Evolutionary conservation across 305 asterid species (phyloP).

Genomic region (Ilex paraguariensis): DNA sequence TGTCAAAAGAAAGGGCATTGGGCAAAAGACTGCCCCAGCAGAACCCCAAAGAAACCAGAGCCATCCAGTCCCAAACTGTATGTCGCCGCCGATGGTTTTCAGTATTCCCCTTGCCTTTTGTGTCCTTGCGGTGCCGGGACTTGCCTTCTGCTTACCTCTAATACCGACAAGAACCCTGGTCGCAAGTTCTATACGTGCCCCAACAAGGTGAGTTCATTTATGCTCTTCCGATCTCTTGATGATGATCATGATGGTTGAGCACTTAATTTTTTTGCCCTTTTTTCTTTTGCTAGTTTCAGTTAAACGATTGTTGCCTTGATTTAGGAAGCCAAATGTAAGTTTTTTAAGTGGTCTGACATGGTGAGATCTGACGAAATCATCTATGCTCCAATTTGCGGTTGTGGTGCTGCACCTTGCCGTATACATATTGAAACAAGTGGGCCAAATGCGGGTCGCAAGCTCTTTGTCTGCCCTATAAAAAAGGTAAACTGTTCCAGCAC

Average conservation of each 20-base stretch:
- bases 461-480: constrained; percentile 35
- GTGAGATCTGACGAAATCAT: constrained; percentile 20
- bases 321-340: constrained; percentile 2
- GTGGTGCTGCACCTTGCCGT: constrained; percentile 40
- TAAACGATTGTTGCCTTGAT: not conserved
- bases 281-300: no score
- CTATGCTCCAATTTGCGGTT: constrained; percentile 38
- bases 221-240: not conserved
- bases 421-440: constrained; percentile 20
- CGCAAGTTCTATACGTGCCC: constrained; percentile 28
- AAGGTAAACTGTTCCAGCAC: constrained; percentile 18
- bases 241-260: no score
- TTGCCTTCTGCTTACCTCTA: constrained; percentile 22
- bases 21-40: not conserved
- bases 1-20: not conserved
- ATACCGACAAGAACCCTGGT: constrained; percentile 10
- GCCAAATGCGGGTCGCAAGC: constrained; percentile 29
- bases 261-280: no score
- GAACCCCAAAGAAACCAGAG: not conserved
- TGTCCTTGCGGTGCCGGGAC: constrained; percentile 30
- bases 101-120: constrained; percentile 11
- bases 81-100: not conserved
- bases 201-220: not conserved
- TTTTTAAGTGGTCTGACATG: constrained; percentile 38
- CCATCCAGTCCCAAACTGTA: not conserved